These are phyloP conservation scores for Cordyceps farinosa DNA, from an alignment of 2,329 filamentous ascomycete species.

Conservation along the genomic window DNA sequence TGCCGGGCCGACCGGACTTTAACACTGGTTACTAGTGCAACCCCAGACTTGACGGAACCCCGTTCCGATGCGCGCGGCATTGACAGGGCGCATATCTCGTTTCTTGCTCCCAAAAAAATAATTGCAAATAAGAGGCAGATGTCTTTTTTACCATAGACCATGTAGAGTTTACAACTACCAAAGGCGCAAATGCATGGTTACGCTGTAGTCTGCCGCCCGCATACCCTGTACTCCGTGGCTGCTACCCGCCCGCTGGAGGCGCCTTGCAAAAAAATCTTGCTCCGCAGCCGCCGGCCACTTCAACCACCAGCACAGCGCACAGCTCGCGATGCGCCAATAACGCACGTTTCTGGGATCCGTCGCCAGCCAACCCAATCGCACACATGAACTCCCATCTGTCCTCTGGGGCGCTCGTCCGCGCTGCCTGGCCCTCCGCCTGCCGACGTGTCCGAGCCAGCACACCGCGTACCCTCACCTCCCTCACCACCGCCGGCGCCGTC, in stretches of 20 bases:
- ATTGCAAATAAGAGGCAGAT: not conserved
- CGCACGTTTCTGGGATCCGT: not conserved
- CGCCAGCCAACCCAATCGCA: not conserved
- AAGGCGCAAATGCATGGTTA: not conserved
- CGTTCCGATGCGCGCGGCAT: not conserved
- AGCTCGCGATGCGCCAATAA: not conserved
- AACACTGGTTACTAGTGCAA: not conserved
- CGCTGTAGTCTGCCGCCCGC: not conserved
- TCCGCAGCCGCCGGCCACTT: not conserved
- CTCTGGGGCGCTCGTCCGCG: not conserved
- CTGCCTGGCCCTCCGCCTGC: not conserved
- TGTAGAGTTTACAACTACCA: not conserved
- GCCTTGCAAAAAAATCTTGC: not conserved
- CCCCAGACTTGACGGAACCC: too few species aligned
- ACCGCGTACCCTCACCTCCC: not conserved
- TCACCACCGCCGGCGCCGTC: not conserved
- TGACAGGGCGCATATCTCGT: not conserved
- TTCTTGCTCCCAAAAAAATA: not conserved
- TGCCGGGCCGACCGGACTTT: not conserved
- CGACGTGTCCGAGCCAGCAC: not conserved
- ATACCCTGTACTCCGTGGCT: not conserved
- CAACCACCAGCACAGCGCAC: not conserved
- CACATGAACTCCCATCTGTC: not conserved
- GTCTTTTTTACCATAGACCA: not conserved
- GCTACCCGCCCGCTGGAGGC: not conserved